These are phyloP conservation scores for Nigrospora sphaerica DNA, from an alignment of 2,329 filamentous ascomycete species.

Conservation along the genomic window DNA sequence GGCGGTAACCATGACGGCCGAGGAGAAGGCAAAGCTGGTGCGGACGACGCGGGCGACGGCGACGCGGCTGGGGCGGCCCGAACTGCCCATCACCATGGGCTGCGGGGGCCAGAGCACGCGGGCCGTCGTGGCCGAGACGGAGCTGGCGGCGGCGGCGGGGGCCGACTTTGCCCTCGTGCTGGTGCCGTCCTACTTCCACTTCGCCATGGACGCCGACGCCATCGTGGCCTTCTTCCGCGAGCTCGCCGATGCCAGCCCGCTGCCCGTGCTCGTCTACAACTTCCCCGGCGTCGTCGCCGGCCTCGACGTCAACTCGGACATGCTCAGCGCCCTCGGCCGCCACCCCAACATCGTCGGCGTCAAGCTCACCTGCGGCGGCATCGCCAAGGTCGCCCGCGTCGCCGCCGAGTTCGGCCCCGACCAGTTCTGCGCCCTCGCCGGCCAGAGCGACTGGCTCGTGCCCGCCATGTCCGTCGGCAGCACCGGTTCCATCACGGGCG, in stretches of 20 bases:
- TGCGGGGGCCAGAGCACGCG: slow-evolving; percentile 59
- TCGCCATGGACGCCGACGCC: slow-evolving; percentile 51
- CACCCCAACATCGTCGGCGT: slow-evolving; percentile 54
- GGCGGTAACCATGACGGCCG: slow-evolving; percentile 58
- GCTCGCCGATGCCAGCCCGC: slow-evolving; percentile 47
- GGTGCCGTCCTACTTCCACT: slow-evolving; percentile 66
- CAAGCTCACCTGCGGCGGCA: slow-evolving; percentile 66
- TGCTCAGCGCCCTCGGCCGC: slow-evolving; percentile 43
- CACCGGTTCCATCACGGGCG: slow-evolving; percentile 8
- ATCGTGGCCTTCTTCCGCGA: slow-evolving; percentile 58
- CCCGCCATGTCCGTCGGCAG: slow-evolving; percentile 16
- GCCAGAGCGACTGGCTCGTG: slow-evolving; percentile 35
- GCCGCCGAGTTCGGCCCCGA: slow-evolving; percentile 4
- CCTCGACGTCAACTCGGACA: slow-evolving; percentile 50
- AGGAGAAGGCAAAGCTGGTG: slow-evolving; percentile 57
- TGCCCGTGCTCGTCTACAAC: slow-evolving; percentile 59
- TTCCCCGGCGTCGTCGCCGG: slow-evolving; percentile 51
- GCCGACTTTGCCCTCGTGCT: slow-evolving; percentile 63
- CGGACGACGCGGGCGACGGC: slow-evolving; percentile 54
- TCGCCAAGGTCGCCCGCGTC: slow-evolving; percentile 63
- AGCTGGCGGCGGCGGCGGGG: slow-evolving; percentile 39
- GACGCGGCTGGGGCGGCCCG: slow-evolving; percentile 46
- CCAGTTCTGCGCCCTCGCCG: slow-evolving; percentile 30
- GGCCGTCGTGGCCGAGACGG: slow-evolving; percentile 57
- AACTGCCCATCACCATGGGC: slow-evolving; percentile 60